These are phyloP conservation scores for Deinandra increscens DNA, from an alignment of 129 eudicot genomes.

Conservation along the genomic window DNA sequence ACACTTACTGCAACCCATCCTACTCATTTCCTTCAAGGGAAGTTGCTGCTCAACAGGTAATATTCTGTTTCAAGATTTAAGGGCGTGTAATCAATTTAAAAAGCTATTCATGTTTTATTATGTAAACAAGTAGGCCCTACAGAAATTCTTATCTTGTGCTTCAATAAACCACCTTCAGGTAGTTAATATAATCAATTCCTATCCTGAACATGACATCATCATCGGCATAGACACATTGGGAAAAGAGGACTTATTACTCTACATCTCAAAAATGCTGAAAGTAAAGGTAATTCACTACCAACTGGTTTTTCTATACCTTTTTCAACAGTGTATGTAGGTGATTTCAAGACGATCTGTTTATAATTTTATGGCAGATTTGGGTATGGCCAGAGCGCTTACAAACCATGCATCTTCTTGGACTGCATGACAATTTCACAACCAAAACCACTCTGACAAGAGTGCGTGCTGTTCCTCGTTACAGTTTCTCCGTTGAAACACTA, in stretches of 20 bases:
- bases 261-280: conserved; percentile 61
- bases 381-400: conserved; percentile 97
- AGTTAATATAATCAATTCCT: conserved; percentile 58
- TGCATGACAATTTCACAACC: conserved; percentile 68
- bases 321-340: conserved; percentile 2
- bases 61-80: background rate
- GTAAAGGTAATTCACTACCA: conserved; percentile 51
- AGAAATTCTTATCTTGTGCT: conserved; percentile 7
- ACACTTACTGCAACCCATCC: conserved; percentile 80
- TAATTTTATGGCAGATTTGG: conserved; percentile 57
- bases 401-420: conserved; percentile 85
- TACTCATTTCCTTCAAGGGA: conserved; percentile 75
- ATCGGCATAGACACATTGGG: conserved; percentile 88
- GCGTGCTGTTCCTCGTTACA: conserved; percentile 95
- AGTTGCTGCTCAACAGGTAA: conserved; percentile 80
- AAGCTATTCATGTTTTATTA: background rate
- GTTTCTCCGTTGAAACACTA: conserved; percentile 67
- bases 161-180: conserved; percentile 43
- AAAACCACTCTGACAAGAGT: conserved; percentile 79
- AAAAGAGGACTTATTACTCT: conserved; percentile 81
- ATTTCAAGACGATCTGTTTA: background rate
- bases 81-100: background rate
- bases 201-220: conserved; percentile 78
- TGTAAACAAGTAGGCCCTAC: background rate
- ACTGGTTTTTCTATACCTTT: background rate